Evolutionary conservation across 164 flowering plant genomes (phyloP), one percentile per base, ranked within the genome.

Genomic region (Tinospora cordifolia): DNA sequence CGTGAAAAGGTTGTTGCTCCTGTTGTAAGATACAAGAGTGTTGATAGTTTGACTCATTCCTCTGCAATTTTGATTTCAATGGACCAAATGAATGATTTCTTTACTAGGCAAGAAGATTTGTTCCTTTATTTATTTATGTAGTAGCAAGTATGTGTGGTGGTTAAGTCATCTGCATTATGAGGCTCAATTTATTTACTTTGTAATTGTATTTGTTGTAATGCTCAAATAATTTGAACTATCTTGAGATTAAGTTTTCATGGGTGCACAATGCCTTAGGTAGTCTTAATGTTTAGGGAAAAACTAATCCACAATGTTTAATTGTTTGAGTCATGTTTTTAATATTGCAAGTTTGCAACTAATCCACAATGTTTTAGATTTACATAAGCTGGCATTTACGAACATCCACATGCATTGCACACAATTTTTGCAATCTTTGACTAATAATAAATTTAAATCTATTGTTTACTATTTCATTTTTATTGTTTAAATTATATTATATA

Each of bases 1-100:
- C 85, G 84, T 58, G 83, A 77, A 14, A 90, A 85, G 75, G 96
- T 92, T 72, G 86, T 86, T 69, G 92, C 97, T 73, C 97, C 99
- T 36, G 77, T 94, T 57, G 74, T 86, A 64, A 84, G 81, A 78
- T 85, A 77, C 71, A 77, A 75, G 64, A 77, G 69, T 72, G 78
- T 62, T 39, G 54, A 70, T 17, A 74, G 75, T 51, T 62, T 87
- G 70, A 69, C 69, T 68, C 80, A 77, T 34, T 63, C 85, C 59
- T 83, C 92, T 76, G 76, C 98, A 19, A 41, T 94, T 81, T 71
- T 94, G 77, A 81, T 92, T 26, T 78, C 91, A 51, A 5, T 75
- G 63, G 84, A 84, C 78, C 85, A 88, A 58, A 70, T 87, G 74
- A 69, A 84, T 49, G 78, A 77, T 77, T 82, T 94, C 66, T 79